Evolutionary conservation across 345 rosid genomes (phyloP).

Genomic region (Punica granatum): DNA sequence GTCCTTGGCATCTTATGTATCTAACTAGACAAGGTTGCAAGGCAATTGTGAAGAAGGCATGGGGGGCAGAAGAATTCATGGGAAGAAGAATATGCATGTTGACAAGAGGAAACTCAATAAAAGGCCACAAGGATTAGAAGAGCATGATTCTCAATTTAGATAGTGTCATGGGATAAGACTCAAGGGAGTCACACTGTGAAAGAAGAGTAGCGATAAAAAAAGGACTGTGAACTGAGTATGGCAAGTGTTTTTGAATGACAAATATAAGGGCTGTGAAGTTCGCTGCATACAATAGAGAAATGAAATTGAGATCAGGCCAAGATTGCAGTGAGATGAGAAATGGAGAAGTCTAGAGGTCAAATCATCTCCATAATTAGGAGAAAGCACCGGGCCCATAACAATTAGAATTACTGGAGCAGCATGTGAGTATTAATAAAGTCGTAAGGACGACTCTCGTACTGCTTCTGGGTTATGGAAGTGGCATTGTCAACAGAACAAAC

Average conservation of each 20-base stretch:
- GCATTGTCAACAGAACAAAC: constrained; percentile 3
- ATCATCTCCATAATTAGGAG: constrained; percentile 19
- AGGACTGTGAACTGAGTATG: constrained; percentile 31
- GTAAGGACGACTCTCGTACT: constrained; percentile 11
- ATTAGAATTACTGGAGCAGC: constrained; percentile 9
- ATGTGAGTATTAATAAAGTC: constrained; percentile 10
- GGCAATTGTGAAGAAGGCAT: constrained; percentile 75
- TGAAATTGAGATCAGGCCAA: constrained; percentile 30
- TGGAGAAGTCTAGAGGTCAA: constrained; percentile 29
- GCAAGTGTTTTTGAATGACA: constrained; percentile 34
- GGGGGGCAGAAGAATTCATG: constrained; percentile 84
- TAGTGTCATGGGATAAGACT: constrained; percentile 48
- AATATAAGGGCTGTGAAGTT: constrained; percentile 41
- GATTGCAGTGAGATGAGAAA: constrained; percentile 26
- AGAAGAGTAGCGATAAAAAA: constrained; percentile 31
- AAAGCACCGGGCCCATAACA: constrained; percentile 16
- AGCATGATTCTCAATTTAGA: constrained; percentile 44
- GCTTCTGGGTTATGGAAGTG: constrained; percentile 18
- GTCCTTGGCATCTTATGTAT: constrained; percentile 72
- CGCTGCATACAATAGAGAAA: constrained; percentile 37
- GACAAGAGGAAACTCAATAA: constrained; percentile 76
- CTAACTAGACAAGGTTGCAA: constrained; percentile 72
- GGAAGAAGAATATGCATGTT: constrained; percentile 55
- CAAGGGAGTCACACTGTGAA: constrained; percentile 39
- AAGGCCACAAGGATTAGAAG: constrained; percentile 67